Evolutionary conservation across 192 early-diverging fungal species (phyloP).

Genomic region (Entrophospora sp.): DNA sequence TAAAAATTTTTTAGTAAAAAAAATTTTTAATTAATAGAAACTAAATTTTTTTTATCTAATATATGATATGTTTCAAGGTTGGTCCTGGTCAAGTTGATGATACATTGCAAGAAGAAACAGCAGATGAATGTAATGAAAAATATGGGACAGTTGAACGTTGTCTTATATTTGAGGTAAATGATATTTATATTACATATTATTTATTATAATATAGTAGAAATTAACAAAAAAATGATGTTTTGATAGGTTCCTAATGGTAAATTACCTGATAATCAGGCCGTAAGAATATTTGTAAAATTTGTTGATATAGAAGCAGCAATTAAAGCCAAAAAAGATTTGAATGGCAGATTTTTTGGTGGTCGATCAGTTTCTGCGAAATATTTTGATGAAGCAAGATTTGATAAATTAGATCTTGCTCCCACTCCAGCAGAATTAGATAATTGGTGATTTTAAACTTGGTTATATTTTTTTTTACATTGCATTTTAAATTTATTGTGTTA

Average conservation of each 20-base stretch:
- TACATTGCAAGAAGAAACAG: conserved; percentile 62
- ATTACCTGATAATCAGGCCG: conserved; percentile 55
- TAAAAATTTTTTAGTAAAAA: neutral
- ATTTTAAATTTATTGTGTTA: too few relatives aligned
- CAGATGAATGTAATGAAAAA: conserved; percentile 62
- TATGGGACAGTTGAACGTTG: conserved; percentile 66
- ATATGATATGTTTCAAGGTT: conserved; percentile 28
- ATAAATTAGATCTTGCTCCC: conserved; percentile 46
- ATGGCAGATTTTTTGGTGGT: conserved; percentile 75
- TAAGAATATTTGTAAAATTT: conserved; percentile 77
- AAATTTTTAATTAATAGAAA: neutral
- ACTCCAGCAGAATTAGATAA: conserved; percentile 15
- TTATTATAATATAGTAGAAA: too few relatives aligned
- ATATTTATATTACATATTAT: neutral
- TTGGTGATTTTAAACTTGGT: too few relatives aligned
- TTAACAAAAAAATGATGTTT: neutral
- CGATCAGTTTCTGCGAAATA: conserved; percentile 51
- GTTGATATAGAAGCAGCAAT: conserved; percentile 35
- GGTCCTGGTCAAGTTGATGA: conserved; percentile 72
- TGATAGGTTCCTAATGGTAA: conserved; percentile 37
- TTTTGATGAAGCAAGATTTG: conserved; percentile 53
- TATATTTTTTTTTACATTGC: too few relatives aligned
- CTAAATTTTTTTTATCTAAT: neutral
- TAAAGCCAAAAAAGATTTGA: conserved; percentile 43
- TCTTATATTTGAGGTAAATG: conserved; percentile 52